Evolutionary conservation across 2,329 filamentous ascomycete species (phyloP), one percentile per base, ranked within the genome.

Genomic region (Fusarium longipes): DNA sequence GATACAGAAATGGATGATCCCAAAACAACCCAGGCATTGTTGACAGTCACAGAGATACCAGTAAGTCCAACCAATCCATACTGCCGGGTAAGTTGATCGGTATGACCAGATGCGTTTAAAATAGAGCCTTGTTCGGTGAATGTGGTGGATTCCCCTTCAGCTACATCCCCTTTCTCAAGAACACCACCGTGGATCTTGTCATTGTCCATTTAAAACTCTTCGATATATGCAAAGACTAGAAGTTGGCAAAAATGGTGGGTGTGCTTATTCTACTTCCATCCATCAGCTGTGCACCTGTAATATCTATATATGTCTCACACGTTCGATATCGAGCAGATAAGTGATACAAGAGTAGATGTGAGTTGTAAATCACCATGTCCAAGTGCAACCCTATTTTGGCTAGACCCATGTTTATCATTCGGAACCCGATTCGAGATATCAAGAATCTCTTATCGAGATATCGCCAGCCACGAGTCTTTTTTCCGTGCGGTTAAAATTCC

Each of bases 21-120:
- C 0, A 73, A 51, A 2, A 74, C 71, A 0, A 73, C 71, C 71
- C 71, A 73, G 1, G 71, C 71, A 43, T 73, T 73, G 33, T 73
- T 73, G 30, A 73, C 71, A 1, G 71, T 73, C 0, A 73, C 70
- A 7, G 71, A 71, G 11, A 73, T 71, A 2, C 71, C 71, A 1
- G 71, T 73, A 1, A 73, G 64, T 0, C 71, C 71, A 1, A 73
- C 25, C 0, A 73, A 67, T 1, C 71, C 71, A 24, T 73, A 73
- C 24, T 73, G 71, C 1, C 71, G 62, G 7, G 44, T 65, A 1
- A 73, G 58, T 22, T 74, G 66, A 14, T 74, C 71, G 2, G 35
- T 39, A n/a, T 74, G 70, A 0, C 70, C 71, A 1, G 67, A 71
- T 1, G 62, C 70, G 27, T 71, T 70, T 7, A 70, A 18, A 1